These are phyloP conservation scores for Schizochytrium sp. DNA, from an alignment of 108 stramenopile species.

Conservation along the genomic window DNA sequence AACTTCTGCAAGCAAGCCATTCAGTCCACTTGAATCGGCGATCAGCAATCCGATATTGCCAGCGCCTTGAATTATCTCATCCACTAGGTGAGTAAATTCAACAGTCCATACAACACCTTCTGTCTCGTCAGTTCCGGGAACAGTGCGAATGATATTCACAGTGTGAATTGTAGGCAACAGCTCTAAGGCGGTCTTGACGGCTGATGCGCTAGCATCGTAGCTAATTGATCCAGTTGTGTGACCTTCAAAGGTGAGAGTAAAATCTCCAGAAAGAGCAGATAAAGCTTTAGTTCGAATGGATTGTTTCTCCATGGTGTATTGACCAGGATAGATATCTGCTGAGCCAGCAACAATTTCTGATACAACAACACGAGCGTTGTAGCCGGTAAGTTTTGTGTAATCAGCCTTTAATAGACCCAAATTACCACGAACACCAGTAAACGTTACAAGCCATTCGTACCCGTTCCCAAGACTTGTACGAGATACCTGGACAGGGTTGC, in stretches of 20 bases:
- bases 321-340: slow-evolving; percentile 83
- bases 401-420: slow-evolving; percentile 81
- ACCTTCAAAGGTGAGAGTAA: slow-evolving; percentile 83
- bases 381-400: slow-evolving; percentile 76
- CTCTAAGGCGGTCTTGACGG: slow-evolving; percentile 80
- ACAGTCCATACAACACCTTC: slow-evolving; percentile 78
- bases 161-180: slow-evolving; percentile 81
- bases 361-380: slow-evolving; percentile 76
- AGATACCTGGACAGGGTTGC: slow-evolving; percentile 72
- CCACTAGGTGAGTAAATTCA: slow-evolving; percentile 79
- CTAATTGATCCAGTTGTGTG: slow-evolving; percentile 74
- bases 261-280: slow-evolving; percentile 74
- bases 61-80: slow-evolving; percentile 83
- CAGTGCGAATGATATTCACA: slow-evolving; percentile 76
- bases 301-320: slow-evolving; percentile 86
- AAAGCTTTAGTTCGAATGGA: slow-evolving; percentile 66
- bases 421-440: slow-evolving; percentile 79
- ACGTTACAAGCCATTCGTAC: slow-evolving; percentile 82
- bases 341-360: slow-evolving; percentile 74
- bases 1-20: slow-evolving; percentile 55
- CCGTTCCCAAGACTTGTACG: slow-evolving; percentile 77
- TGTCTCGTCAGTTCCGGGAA: slow-evolving; percentile 56
- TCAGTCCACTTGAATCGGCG: slow-evolving; percentile 57
- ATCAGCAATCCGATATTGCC: slow-evolving; percentile 80
- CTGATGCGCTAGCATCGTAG: slow-evolving; percentile 74